These are phyloP conservation scores for Ajuga chamaepitys DNA, from an alignment of 257 asterid genomes.

Conservation along the genomic window DNA sequence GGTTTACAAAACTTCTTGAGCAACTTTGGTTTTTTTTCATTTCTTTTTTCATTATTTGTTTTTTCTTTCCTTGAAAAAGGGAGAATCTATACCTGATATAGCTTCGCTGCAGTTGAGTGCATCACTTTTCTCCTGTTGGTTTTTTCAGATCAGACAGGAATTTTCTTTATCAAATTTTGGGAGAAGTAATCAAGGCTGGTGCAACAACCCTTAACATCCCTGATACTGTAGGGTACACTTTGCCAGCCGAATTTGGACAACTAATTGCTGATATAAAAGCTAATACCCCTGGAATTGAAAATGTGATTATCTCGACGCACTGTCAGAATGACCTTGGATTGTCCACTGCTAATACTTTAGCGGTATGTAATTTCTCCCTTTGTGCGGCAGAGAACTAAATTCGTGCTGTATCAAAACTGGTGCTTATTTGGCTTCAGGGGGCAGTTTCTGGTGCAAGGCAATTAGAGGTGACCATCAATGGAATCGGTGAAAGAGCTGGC, in stretches of 20 bases:
- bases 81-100: neutral
- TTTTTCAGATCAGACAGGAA: conserved; percentile 65
- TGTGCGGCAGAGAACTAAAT: conserved; percentile 4
- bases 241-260: conserved; percentile 78
- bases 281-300: conserved; percentile 81
- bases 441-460: conserved; percentile 97
- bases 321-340: conserved; percentile 99
- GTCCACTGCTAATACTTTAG: conserved; percentile 82
- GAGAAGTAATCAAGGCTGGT: conserved; percentile 89
- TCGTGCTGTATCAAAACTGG: conserved; percentile 2
- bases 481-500: conserved; percentile 98
- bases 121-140: conserved; percentile 7
- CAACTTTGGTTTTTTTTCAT: neutral
- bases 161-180: conserved; percentile 83
- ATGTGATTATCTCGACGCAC: conserved; percentile 87
- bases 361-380: conserved; percentile 35
- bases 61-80: neutral
- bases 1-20: too few relatives aligned
- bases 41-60: neutral
- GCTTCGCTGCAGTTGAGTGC: neutral
- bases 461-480: conserved; percentile 90
- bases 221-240: conserved; percentile 83
- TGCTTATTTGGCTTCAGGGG: conserved; percentile 49
- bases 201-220: conserved; percentile 98
- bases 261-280: conserved; percentile 79